phyloP scores from a whole-genome alignment of 495 filamentous ascomycete genomes.

The Aspergillus cristatus region DNA sequence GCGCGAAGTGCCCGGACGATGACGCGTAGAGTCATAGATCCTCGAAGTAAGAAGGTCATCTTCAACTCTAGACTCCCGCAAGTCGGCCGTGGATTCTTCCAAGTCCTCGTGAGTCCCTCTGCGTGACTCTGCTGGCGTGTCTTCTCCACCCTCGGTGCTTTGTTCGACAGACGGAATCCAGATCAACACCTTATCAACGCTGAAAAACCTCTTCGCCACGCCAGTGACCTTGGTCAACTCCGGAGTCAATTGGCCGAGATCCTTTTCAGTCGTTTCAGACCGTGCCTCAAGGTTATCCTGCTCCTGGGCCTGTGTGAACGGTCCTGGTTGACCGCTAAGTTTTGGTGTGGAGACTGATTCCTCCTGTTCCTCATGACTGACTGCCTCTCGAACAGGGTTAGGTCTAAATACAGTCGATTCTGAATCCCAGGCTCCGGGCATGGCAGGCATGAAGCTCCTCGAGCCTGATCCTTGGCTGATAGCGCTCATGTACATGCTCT shows the following conservation, averaged over 20 bases:
- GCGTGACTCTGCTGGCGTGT: slow-evolving; percentile 3
- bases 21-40: slow-evolving; percentile 13
- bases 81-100: slow-evolving; percentile 12
- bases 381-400: background rate
- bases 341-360: slow-evolving; percentile 20
- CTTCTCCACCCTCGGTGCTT: background rate
- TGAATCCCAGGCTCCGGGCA: slow-evolving; percentile 55
- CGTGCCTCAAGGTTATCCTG: slow-evolving; percentile 2
- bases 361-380: slow-evolving; percentile 9
- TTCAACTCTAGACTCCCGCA: slow-evolving; percentile 15
- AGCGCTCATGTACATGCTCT: slow-evolving; percentile 92
- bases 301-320: slow-evolving; percentile 5
- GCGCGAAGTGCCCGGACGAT: slow-evolving; percentile 11
- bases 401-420: slow-evolving; percentile 13
- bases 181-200: slow-evolving; percentile 24
- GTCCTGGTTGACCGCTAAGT: slow-evolving; percentile 12
- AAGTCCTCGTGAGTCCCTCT: slow-evolving; percentile 12
- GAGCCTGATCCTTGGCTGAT: slow-evolving; percentile 35
- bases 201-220: slow-evolving; percentile 25
- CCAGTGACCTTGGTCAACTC: slow-evolving; percentile 15
- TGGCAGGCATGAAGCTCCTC: slow-evolving; percentile 33
- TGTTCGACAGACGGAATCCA: slow-evolving; percentile 24
- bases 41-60: slow-evolving; percentile 24
- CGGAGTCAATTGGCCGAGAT: slow-evolving; percentile 12
- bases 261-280: slow-evolving; percentile 10